These are phyloP conservation scores for Anethum foeniculum DNA, from an alignment of 140 eudicot species.

Conservation along the genomic window DNA sequence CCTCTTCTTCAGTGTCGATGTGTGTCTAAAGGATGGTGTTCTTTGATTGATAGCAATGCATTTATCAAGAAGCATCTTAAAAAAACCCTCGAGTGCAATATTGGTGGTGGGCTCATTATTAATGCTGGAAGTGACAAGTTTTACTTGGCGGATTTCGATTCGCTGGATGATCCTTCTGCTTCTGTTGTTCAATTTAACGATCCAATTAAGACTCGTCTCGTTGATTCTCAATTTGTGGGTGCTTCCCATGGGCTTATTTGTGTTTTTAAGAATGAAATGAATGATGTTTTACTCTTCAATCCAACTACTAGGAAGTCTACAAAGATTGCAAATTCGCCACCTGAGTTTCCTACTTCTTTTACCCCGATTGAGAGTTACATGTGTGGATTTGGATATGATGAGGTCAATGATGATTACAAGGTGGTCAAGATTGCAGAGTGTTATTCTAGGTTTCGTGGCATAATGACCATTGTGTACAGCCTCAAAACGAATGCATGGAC, in stretches of 20 bases:
- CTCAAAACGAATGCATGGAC: background rate
- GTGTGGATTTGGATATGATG: background rate
- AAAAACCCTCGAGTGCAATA: background rate
- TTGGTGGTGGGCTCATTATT: background rate
- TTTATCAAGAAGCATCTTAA: no score
- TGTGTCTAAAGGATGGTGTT: no score
- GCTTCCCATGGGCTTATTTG: background rate
- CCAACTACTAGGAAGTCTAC: background rate
- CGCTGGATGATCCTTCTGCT: background rate
- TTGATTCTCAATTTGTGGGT: background rate
- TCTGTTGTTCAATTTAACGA: background rate
- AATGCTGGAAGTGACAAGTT: background rate
- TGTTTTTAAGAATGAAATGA: background rate
- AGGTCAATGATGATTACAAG: background rate
- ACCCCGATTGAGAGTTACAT: background rate
- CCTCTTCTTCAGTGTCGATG: no score
- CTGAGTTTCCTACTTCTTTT: background rate
- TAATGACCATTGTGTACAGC: background rate
- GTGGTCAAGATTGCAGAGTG: background rate
- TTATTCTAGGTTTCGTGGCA: background rate
- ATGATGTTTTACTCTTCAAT: background rate
- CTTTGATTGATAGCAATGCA: background rate
- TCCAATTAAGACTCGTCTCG: background rate
- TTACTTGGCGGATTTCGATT: background rate
- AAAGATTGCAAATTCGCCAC: background rate